Percentiles rank a stretch among this genome's conserved stretches.
phyloP scores from a whole-genome alignment of 306 rosid species.

The Casuarina cunninghamiana region DNA sequence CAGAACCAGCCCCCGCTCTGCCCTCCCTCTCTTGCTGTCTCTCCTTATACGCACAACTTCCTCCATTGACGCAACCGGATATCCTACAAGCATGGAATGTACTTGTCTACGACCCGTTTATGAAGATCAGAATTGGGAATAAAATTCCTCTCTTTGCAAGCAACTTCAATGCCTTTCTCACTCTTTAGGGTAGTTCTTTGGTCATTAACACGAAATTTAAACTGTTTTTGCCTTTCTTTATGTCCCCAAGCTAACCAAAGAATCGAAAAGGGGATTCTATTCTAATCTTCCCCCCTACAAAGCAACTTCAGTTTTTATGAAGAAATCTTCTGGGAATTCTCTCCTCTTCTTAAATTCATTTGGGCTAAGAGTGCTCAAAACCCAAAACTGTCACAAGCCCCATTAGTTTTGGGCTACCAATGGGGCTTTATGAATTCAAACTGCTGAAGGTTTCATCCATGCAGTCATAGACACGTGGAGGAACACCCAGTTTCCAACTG shows the following conservation, averaged over 20 bases:
- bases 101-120: background rate
- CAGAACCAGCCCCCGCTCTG: background rate
- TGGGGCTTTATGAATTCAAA: no score
- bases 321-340: no score
- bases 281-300: no score
- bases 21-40: background rate
- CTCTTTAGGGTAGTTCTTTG: background rate
- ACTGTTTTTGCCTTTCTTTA: background rate
- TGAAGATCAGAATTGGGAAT: background rate
- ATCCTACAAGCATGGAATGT: constrained; percentile 4
- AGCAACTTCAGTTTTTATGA: background rate
- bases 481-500: background rate
- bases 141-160: background rate
- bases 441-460: no score
- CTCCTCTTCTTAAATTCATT: no score
- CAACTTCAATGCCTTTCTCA: background rate
- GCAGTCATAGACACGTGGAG: constrained; percentile 12
- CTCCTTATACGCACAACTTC: background rate
- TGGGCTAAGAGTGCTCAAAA: no score
- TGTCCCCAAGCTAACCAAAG: background rate
- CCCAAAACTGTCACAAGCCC: no score
- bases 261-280: no score
- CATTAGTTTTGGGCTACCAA: no score
- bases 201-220: background rate
- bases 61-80: background rate